phyloP scores from a whole-genome alignment of 257 asterid genomes.

The Solanum chilense region DNA sequence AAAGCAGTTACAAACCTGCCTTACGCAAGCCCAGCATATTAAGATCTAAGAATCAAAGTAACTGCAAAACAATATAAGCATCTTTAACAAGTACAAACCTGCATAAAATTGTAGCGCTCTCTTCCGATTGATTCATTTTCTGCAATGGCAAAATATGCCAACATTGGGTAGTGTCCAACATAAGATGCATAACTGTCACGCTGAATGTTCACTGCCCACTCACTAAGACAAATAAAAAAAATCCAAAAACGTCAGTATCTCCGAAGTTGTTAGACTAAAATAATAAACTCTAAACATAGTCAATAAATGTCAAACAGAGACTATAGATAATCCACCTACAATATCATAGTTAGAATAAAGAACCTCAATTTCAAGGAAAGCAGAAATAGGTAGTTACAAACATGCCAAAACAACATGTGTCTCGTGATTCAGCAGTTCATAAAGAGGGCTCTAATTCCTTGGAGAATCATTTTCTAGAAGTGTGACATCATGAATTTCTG shows the following conservation, averaged over 20 bases:
- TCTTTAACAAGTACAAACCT: constrained; percentile 30
- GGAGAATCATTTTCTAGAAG: background rate
- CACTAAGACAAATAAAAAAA: constrained; percentile 27
- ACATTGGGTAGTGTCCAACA: constrained; percentile 78
- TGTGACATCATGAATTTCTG: background rate
- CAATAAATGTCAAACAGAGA: background rate
- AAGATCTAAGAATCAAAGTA: background rate
- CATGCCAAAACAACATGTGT: background rate
- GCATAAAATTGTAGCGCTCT: constrained; percentile 98
- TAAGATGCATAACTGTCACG: constrained; percentile 92
- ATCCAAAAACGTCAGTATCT: background rate
- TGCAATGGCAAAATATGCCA: constrained; percentile 87
- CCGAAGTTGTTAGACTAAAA: background rate
- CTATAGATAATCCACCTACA: background rate
- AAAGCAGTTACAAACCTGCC: background rate
- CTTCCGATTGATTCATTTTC: constrained; percentile 98
- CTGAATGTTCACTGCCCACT: constrained; percentile 97
- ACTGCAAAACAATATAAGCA: background rate
- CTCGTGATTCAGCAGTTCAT: background rate
- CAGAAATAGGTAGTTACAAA: background rate
- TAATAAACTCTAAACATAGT: background rate
- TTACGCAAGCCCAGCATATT: background rate
- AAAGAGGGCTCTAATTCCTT: background rate
- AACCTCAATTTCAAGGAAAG: background rate
- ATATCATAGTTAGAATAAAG: background rate